Evolutionary conservation across 2,329 filamentous ascomycete genomes (phyloP).

Genomic region (Hymenoscyphus scutula): DNA sequence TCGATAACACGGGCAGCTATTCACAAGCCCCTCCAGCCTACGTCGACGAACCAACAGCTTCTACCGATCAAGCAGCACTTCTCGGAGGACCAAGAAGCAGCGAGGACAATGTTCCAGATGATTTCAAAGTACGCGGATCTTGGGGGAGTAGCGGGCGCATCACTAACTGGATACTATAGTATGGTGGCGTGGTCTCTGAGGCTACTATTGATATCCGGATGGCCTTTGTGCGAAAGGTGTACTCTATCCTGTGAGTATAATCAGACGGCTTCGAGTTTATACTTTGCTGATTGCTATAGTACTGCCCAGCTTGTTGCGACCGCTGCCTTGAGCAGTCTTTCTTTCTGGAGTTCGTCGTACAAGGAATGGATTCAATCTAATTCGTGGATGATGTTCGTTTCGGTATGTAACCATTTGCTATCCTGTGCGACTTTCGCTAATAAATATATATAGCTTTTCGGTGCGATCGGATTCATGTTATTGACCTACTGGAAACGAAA

Average conservation of each 20-base stretch:
- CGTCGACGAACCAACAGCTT: conserved; percentile 55
- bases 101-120: conserved; percentile 90
- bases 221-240: conserved; percentile 96
- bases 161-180: conserved; percentile 49
- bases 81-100: conserved; percentile 72
- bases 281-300: conserved; percentile 35
- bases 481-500: conserved; percentile 95
- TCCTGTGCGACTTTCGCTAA: background rate
- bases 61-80: conserved; percentile 51
- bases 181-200: conserved; percentile 89
- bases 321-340: conserved; percentile 73
- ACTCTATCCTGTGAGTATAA: conserved; percentile 73
- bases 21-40: conserved; percentile 83
- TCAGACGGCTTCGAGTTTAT: background rate
- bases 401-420: conserved; percentile 47
- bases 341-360: conserved; percentile 80
- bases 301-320: conserved; percentile 92
- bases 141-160: conserved; percentile 6
- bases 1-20: conserved; percentile 65
- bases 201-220: conserved; percentile 94
- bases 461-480: conserved; percentile 78
- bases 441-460: conserved; percentile 60
- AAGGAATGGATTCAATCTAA: conserved; percentile 84
- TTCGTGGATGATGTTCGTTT: conserved; percentile 80
- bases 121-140: conserved; percentile 72